phyloP scores from a whole-genome alignment of 768 basidiomycete species.

The Suillus paluster region DNA sequence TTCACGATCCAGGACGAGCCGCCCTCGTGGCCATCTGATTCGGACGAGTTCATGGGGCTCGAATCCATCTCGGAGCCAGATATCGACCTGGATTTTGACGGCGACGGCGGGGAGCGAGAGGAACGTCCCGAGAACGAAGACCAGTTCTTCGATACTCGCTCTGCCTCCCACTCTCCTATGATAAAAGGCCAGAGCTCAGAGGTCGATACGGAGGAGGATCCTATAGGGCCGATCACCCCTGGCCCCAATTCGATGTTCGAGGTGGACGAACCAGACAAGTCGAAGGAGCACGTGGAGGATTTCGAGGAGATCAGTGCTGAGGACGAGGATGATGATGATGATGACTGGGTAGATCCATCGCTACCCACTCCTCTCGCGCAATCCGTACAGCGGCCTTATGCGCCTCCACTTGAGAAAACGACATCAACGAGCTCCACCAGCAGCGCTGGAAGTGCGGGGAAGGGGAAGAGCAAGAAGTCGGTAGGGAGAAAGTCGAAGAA shows the following conservation, averaged over 20 bases:
- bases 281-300: conserved; percentile 34
- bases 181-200: conserved; percentile 53
- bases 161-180: conserved; percentile 49
- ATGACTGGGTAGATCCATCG: conserved; percentile 75
- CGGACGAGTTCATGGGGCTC: conserved; percentile 73
- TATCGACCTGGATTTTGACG: conserved; percentile 61
- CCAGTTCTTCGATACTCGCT: conserved; percentile 60
- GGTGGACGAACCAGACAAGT: conserved; percentile 24
- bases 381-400: conserved; percentile 26
- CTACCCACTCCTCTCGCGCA: conserved; percentile 43
- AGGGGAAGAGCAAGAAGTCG: conserved; percentile 28
- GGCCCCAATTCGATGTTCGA: conserved; percentile 47
- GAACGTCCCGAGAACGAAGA: conserved; percentile 41
- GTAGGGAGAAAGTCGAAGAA: conserved; percentile 42
- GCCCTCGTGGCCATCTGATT: conserved; percentile 78
- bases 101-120: conserved; percentile 44
- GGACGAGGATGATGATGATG: conserved; percentile 44
- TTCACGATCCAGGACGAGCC: conserved; percentile 90
- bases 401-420: conserved; percentile 30
- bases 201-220: conserved; percentile 73
- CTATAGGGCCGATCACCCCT: conserved; percentile 71
- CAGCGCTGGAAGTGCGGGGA: conserved; percentile 27
- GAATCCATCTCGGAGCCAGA: conserved; percentile 84
- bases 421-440: conserved; percentile 32
- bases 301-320: conserved; percentile 32